Percentiles rank a stretch among this genome's conserved stretches.
Evolutionary conservation across 2,329 filamentous ascomycete species (phyloP).

Genomic region (Bipolaris victoriae): DNA sequence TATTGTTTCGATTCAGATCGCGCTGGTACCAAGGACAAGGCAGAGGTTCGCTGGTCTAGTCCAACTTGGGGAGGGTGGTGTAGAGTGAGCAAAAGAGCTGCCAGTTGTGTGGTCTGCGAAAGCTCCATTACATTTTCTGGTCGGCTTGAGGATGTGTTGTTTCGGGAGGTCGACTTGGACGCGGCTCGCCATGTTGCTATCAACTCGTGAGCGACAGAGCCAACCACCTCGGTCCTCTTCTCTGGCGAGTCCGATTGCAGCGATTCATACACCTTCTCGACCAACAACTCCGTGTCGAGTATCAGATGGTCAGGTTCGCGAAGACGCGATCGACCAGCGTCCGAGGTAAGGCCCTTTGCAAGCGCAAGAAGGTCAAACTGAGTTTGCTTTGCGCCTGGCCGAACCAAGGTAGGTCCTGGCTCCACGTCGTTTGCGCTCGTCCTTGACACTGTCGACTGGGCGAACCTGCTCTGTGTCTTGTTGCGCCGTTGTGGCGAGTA

Average conservation of each 20-base stretch:
- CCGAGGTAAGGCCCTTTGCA: slow-evolving; percentile 71
- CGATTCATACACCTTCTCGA: slow-evolving; percentile 53
- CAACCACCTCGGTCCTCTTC: slow-evolving; percentile 37
- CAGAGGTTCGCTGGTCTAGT: slow-evolving; percentile 31
- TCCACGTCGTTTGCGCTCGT: slow-evolving; percentile 42
- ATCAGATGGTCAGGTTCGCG: slow-evolving; percentile 75
- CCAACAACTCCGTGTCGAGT: slow-evolving; percentile 73
- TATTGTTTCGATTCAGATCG: slow-evolving; percentile 32
- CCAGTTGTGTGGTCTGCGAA: slow-evolving; percentile 80
- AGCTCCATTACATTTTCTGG: slow-evolving; percentile 63
- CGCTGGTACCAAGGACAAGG: slow-evolving; percentile 34
- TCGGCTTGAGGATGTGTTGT: slow-evolving; percentile 24
- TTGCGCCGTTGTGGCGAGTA: slow-evolving; percentile 51
- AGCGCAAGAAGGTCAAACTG: slow-evolving; percentile 72
- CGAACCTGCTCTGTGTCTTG: slow-evolving; percentile 31
- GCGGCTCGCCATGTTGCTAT: slow-evolving; percentile 61
- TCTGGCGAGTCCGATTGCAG: slow-evolving; percentile 41
- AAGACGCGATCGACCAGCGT: slow-evolving; percentile 63
- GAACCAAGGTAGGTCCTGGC: slow-evolving; percentile 33
- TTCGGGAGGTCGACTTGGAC: slow-evolving; percentile 18
- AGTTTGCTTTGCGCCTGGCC: slow-evolving; percentile 48
- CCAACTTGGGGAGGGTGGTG: slow-evolving; percentile 63
- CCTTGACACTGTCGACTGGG: slow-evolving; percentile 45
- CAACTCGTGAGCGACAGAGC: slow-evolving; percentile 38
- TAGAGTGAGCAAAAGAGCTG: slow-evolving; percentile 76